Evolutionary conservation across 805 yeast species (phyloP), one percentile per base, ranked within the genome.

Genomic region (Candida caryicola): DNA sequence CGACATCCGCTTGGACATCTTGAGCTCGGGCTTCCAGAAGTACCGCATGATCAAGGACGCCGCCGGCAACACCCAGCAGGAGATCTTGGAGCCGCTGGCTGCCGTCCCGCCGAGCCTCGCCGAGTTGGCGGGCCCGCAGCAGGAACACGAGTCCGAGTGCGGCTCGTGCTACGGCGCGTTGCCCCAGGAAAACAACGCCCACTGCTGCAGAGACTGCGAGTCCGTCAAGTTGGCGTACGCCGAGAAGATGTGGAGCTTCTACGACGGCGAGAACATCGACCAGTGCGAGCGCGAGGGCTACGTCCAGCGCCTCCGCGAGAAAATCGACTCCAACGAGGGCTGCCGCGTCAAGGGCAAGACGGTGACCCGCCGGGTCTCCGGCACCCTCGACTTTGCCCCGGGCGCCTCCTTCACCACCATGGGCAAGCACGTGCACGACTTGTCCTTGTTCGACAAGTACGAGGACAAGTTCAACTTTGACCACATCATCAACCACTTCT

Each of bases 381-480:
- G 99, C 33, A 85, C 87, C 54, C 65, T 93, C 46, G 98, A 93
- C 66, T 89, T 93, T 72, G 96, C 97, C 1, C 98, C 99, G 3
- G 99, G 99, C 29, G 79, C 84, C 17, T 80, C 95, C 2, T 73
- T 71, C 52, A 76, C 81, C 28, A 60, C 64, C 40, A 61, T 65
- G 7, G 79, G 77, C 13, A 73, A 74, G 35, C 99, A 93, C 59
- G 72, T 77, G 42, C 99, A 93, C 65, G 99, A 93, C 56, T 62
- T 85, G 38, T 83, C 95, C 5, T 69, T 87, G 37, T 93, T 76
- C 63, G 65, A 67, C 21, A 70, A 77, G 46, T 70, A 73, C 43
- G 60, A 62, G 1, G 74, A 73, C 40, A 77, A 76, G 43, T 80
- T 85, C 60, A 77, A 85, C 45, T 84, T 93, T 55, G 78, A 81